phyloP scores from a whole-genome alignment of 2,329 filamentous ascomycete species.

The Sordariomycetes sp. region DNA sequence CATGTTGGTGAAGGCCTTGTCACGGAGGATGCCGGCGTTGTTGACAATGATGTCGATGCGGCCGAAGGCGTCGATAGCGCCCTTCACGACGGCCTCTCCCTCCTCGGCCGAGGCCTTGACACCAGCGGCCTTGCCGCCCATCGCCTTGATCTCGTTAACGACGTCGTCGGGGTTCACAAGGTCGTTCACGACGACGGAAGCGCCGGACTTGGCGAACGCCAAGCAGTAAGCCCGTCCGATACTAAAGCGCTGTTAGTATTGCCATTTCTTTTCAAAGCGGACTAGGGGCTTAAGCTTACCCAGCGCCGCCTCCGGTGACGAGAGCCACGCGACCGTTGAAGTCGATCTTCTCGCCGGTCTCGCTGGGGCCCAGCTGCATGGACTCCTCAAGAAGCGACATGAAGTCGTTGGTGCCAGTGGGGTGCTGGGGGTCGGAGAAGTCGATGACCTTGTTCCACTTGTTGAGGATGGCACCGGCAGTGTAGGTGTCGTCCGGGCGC shows the following conservation, averaged over 20 bases:
- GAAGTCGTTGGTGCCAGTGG: slow-evolving; percentile 79
- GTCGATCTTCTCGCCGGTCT: slow-evolving; percentile 61
- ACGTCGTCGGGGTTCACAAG: slow-evolving; percentile 84
- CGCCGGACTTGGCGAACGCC: slow-evolving; percentile 75
- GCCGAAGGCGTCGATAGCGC: slow-evolving; percentile 85
- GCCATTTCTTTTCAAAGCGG: not conserved
- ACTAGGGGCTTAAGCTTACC: slow-evolving; percentile 28
- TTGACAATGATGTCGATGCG: slow-evolving; percentile 93
- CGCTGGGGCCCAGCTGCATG: slow-evolving; percentile 63
- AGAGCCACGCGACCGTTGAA: slow-evolving; percentile 80
- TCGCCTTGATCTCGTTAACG: slow-evolving; percentile 83
- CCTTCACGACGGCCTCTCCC: slow-evolving; percentile 83
- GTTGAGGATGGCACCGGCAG: slow-evolving; percentile 74
- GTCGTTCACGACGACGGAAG: slow-evolving; percentile 88
- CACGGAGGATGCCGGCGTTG: slow-evolving; percentile 94
- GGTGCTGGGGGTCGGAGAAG: slow-evolving; percentile 76
- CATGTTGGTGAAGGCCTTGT: slow-evolving; percentile 98
- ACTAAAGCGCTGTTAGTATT: slow-evolving; percentile 23
- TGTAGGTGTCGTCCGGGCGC: slow-evolving; percentile 80
- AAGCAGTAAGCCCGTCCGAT: slow-evolving; percentile 87
- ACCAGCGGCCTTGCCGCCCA: slow-evolving; percentile 81
- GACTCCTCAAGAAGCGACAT: slow-evolving; percentile 76
- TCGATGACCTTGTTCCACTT: slow-evolving; percentile 85
- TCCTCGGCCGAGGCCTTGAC: slow-evolving; percentile 93
- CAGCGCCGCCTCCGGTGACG: slow-evolving; percentile 79